These are phyloP conservation scores for Plectosphaerella plurivora DNA, from an alignment of 2,329 filamentous ascomycete genomes.

Conservation along the genomic window DNA sequence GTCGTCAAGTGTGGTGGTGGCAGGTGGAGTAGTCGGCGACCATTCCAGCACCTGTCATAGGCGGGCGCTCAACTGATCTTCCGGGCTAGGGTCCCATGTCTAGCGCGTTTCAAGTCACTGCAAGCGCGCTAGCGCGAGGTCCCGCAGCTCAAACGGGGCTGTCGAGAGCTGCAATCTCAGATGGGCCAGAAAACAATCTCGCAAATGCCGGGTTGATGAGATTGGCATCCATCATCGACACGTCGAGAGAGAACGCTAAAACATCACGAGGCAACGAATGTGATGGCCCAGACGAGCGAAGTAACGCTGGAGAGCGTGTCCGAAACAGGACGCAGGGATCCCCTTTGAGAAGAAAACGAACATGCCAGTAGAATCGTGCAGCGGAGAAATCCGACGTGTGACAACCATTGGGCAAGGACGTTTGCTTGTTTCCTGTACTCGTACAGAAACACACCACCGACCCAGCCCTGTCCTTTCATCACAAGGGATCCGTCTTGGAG, in stretches of 20 bases:
- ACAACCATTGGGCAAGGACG: no score
- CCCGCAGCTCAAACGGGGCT: constrained; percentile 5
- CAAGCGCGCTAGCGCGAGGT: constrained; percentile 6
- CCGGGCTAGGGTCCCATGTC: constrained; percentile 6
- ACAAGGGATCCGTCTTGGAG: no score
- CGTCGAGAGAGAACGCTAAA: background rate
- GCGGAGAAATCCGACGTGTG: background rate
- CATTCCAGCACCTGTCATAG: constrained; percentile 3
- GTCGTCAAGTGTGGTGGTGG: no score
- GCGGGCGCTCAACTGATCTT: background rate
- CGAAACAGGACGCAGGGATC: background rate
- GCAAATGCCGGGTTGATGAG: background rate
- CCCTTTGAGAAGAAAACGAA: background rate
- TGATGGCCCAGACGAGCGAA: background rate
- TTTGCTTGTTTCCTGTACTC: no score
- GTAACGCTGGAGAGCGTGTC: background rate
- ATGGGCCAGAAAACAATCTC: constrained; percentile 13
- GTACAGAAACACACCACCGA: no score
- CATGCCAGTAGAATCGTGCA: background rate
- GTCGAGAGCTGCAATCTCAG: constrained; percentile 13
- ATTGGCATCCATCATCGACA: background rate
- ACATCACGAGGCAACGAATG: background rate
- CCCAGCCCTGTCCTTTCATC: no score
- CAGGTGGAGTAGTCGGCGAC: constrained; percentile 9
- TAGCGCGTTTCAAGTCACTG: constrained; percentile 14